A percentile compares a stretch with the other conserved stretches of the same genome.
phyloP scores from a whole-genome alignment of 2,329 filamentous ascomycete genomes.

The Coniella lustricola region DNA sequence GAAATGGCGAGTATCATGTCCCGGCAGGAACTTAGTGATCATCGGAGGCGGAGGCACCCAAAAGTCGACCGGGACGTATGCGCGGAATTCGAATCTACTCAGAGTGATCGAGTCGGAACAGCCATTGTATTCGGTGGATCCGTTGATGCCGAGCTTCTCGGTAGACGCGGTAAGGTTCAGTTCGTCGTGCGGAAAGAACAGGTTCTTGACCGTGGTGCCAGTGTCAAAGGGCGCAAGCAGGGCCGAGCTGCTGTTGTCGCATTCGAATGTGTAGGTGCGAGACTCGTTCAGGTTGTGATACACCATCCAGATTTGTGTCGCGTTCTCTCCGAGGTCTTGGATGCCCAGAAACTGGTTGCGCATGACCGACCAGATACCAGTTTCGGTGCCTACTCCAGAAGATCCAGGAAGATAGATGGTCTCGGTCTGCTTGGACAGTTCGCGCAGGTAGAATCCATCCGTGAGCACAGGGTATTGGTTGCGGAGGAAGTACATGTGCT shows the following conservation, averaged over 20 bases:
- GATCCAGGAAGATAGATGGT: slow-evolving; percentile 46
- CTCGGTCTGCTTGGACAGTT: slow-evolving; percentile 50
- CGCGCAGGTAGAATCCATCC: slow-evolving; percentile 49
- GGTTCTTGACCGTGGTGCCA: slow-evolving; percentile 51
- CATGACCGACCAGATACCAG: slow-evolving; percentile 49
- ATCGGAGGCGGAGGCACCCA: slow-evolving; percentile 47
- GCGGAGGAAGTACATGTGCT: slow-evolving; percentile 54
- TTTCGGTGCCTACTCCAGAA: slow-evolving; percentile 44
- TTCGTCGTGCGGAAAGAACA: slow-evolving; percentile 57
- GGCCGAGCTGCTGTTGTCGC: slow-evolving; percentile 34
- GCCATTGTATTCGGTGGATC: slow-evolving; percentile 41
- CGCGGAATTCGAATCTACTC: slow-evolving; percentile 48
- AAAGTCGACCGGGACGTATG: slow-evolving; percentile 46
- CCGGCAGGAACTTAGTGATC: slow-evolving; percentile 52
- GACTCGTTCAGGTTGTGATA: slow-evolving; percentile 45
- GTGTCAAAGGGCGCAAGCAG: slow-evolving; percentile 48
- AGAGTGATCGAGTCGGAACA: slow-evolving; percentile 46
- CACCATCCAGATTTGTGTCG: slow-evolving; percentile 43
- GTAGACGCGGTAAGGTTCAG: slow-evolving; percentile 38
- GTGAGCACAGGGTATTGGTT: slow-evolving; percentile 49
- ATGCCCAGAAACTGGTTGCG: slow-evolving; percentile 44
- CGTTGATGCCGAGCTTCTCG: slow-evolving; percentile 37
- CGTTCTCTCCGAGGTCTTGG: slow-evolving; percentile 29
- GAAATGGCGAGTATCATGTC: slow-evolving; percentile 52
- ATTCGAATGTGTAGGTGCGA: slow-evolving; percentile 42